These are phyloP conservation scores for Podospora didyma DNA, from an alignment of 495 filamentous ascomycete genomes.

Conservation along the genomic window DNA sequence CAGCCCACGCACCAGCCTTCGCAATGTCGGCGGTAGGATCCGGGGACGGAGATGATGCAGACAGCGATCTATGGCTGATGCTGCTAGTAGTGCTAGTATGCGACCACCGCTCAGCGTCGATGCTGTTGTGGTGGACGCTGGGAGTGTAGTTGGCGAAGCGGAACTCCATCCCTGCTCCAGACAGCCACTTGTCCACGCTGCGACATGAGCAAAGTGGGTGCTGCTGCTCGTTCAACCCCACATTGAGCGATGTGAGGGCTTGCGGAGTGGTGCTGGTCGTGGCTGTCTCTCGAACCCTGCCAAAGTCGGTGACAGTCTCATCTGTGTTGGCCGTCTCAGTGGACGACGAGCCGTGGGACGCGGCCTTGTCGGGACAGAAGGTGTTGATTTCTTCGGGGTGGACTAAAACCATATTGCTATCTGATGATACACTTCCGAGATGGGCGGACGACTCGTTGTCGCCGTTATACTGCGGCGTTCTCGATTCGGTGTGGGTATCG, in stretches of 20 bases:
- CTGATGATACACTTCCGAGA: slow-evolving; percentile 5
- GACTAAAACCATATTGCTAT: not conserved
- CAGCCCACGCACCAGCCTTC: slow-evolving; percentile 10
- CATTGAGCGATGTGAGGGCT: slow-evolving; percentile 1
- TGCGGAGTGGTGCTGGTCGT: not conserved
- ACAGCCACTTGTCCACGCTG: slow-evolving; percentile 10
- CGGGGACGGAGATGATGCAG: not conserved
- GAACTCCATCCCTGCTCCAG: slow-evolving; percentile 4
- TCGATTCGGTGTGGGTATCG: slow-evolving; percentile 14
- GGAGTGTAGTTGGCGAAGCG: slow-evolving; percentile 1
- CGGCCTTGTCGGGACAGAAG: not conserved
- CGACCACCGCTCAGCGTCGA: not conserved
- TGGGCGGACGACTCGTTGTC: slow-evolving; percentile 27
- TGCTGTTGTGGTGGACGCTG: not conserved
- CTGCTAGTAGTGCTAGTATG: not conserved
- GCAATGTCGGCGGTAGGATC: not conserved
- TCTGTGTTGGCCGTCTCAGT: slow-evolving; percentile 11
- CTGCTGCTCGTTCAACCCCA: not conserved
- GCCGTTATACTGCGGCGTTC: slow-evolving; percentile 25
- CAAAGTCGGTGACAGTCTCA: slow-evolving; percentile 4
- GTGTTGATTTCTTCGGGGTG: not conserved
- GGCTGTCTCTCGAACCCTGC: not conserved
- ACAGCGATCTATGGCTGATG: not conserved
- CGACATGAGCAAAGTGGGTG: no score
- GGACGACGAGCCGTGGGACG: slow-evolving; percentile 6